phyloP scores from a whole-genome alignment of 2,329 filamentous ascomycete species.

The Raffaelea deltoideospora region DNA sequence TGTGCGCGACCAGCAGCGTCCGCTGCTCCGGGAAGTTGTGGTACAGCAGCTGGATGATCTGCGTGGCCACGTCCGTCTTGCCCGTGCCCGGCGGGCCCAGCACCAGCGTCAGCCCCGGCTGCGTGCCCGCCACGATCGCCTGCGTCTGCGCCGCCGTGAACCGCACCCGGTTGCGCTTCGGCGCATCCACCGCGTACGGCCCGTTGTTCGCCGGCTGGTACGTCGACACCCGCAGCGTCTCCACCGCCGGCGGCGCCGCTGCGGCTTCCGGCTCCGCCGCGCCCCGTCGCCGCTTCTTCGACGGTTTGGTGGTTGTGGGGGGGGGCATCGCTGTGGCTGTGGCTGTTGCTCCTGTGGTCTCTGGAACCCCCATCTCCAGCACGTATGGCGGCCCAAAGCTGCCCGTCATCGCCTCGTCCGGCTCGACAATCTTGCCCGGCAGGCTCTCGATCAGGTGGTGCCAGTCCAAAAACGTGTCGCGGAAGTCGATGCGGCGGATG shows the following conservation, averaged over 20 bases:
- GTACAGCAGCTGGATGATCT: conserved; percentile 98
- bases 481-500: conserved; percentile 68
- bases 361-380: conserved; percentile 45
- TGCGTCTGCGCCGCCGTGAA: conserved; percentile 88
- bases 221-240: conserved; percentile 68
- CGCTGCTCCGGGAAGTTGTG: conserved; percentile 92
- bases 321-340: conserved; percentile 19
- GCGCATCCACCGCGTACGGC: conserved; percentile 73
- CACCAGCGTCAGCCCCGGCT: conserved; percentile 85
- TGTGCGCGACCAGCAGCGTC: conserved; percentile 86
- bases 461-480: conserved; percentile 93
- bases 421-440: conserved; percentile 74
- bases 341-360: too few species aligned
- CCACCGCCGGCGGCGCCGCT: conserved; percentile 43
- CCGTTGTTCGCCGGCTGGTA: conserved; percentile 82
- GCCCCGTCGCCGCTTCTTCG: conserved; percentile 73
- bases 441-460: conserved; percentile 82
- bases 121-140: conserved; percentile 83
- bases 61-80: conserved; percentile 97
- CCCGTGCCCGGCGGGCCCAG: conserved; percentile 93
- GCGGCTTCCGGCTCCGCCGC: conserved; percentile 61
- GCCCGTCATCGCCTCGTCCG: conserved; percentile 51
- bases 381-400: conserved; percentile 83
- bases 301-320: conserved; percentile 38
- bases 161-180: conserved; percentile 66